These are phyloP conservation scores for Hericium coralloides DNA, from an alignment of 768 basidiomycete genomes.

Conservation along the genomic window DNA sequence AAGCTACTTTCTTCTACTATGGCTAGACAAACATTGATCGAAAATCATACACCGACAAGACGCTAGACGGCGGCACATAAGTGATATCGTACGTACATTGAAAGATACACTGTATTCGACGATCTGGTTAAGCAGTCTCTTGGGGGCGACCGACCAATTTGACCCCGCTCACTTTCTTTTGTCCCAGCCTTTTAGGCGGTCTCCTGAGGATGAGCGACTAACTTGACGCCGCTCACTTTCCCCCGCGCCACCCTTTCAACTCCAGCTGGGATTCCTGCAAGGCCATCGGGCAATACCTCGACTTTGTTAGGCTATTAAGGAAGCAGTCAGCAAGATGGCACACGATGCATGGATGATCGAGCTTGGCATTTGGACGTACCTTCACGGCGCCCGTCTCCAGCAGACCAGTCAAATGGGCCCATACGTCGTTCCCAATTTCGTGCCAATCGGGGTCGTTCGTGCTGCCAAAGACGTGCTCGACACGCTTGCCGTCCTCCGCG, in stretches of 20 bases:
- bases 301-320: constrained; percentile 14
- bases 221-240: constrained; percentile 18
- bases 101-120: too few relatives aligned
- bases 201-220: constrained; percentile 6
- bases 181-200: constrained; percentile 2
- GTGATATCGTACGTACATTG: too few relatives aligned
- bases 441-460: background rate
- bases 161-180: constrained; percentile 16
- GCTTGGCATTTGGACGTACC: background rate
- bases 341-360: background rate
- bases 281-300: constrained; percentile 14
- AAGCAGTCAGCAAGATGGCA: background rate
- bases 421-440: constrained; percentile 3
- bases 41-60: too few relatives aligned
- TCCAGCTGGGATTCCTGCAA: constrained; percentile 15
- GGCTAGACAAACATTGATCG: too few relatives aligned
- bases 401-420: background rate
- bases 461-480: background rate
- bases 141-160: constrained; percentile 12
- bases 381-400: constrained; percentile 5
- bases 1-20: too few relatives aligned
- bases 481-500: background rate
- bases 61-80: too few relatives aligned
- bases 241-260: constrained; percentile 8
- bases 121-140: background rate